Evolutionary conservation across 306 rosid species (phyloP).

Genomic region (Trichosanthes cucumerina): DNA sequence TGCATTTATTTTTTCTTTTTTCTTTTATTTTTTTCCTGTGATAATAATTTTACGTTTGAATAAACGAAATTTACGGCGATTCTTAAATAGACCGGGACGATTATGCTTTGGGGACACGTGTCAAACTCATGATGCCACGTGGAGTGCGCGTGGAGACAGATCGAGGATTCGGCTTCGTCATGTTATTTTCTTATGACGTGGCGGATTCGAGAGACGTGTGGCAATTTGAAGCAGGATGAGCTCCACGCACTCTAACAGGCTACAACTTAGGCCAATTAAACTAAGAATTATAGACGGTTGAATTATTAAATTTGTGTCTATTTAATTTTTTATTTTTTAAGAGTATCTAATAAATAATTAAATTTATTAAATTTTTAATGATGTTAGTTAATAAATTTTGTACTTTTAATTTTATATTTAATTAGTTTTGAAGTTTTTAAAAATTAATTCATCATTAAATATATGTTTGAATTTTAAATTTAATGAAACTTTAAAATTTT

Average conservation of each 20-base stretch:
- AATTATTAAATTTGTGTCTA: too few relatives aligned
- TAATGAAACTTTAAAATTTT: too few relatives aligned
- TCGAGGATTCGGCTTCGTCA: not conserved
- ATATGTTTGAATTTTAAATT: too few relatives aligned
- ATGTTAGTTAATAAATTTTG: too few relatives aligned
- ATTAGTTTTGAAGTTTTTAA: too few relatives aligned
- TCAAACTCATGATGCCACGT: not conserved
- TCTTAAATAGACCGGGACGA: not conserved
- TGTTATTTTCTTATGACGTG: not conserved
- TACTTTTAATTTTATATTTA: too few relatives aligned
- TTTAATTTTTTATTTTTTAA: too few relatives aligned
- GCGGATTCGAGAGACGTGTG: not conserved
- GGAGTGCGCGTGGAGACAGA: not conserved
- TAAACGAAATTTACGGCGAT: not conserved
- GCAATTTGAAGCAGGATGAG: not conserved
- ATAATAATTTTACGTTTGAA: not conserved
- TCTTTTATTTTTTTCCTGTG: not conserved
- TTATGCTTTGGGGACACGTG: not conserved
- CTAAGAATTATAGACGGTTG: too few relatives aligned
- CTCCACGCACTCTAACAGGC: not conserved
- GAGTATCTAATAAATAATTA: too few relatives aligned
- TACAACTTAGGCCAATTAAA: too few relatives aligned
- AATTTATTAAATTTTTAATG: too few relatives aligned
- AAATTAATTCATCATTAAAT: too few relatives aligned
- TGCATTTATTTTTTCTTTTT: constrained; percentile 28